Conservation (phyloP, 1,284 basidiomycete genomes). For the Hymenochaete sp. region DNA sequence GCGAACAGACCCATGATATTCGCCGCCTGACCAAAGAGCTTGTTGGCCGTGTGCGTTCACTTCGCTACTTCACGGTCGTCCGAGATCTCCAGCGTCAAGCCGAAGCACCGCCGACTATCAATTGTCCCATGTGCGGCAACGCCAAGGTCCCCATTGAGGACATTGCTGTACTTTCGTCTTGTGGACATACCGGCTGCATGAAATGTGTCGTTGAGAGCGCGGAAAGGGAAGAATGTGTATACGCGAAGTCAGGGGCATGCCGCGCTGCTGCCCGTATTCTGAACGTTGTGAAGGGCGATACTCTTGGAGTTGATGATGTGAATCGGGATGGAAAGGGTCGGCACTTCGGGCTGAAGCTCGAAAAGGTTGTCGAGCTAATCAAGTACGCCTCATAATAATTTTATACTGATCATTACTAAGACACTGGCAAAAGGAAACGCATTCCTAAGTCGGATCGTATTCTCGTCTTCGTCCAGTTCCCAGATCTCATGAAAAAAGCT, state of each 20-base stretch:
- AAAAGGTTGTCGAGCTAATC: slow-evolving; percentile 76
- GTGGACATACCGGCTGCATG: slow-evolving; percentile 80
- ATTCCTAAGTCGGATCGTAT: slow-evolving; percentile 75
- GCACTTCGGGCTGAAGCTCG: slow-evolving; percentile 85
- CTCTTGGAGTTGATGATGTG: slow-evolving; percentile 77
- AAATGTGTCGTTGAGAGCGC: slow-evolving; percentile 66
- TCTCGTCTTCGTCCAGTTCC: slow-evolving; percentile 91
- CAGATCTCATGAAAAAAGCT: slow-evolving; percentile 86
- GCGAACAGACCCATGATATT: slow-evolving; percentile 81
- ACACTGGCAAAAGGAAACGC: slow-evolving; percentile 38
- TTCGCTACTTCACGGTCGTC: slow-evolving; percentile 85
- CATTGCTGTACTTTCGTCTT: slow-evolving; percentile 80
- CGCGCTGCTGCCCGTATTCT: slow-evolving; percentile 62
- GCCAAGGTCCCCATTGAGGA: slow-evolving; percentile 54
- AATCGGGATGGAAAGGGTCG: slow-evolving; percentile 62
- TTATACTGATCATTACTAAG: background rate
- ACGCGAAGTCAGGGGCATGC: slow-evolving; percentile 58
- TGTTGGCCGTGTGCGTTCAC: slow-evolving; percentile 77
- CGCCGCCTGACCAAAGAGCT: slow-evolving; percentile 80
- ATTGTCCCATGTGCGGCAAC: slow-evolving; percentile 54
- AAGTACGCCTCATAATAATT: slow-evolving; percentile 41
- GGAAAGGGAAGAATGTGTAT: slow-evolving; percentile 74
- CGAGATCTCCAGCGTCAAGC: slow-evolving; percentile 77
- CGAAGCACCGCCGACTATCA: slow-evolving; percentile 45
- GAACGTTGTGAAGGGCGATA: slow-evolving; percentile 77